Base-by-base conservation (phyloP, 495 filamentous ascomycete species). In the Annulohypoxylon moriforme region DNA sequence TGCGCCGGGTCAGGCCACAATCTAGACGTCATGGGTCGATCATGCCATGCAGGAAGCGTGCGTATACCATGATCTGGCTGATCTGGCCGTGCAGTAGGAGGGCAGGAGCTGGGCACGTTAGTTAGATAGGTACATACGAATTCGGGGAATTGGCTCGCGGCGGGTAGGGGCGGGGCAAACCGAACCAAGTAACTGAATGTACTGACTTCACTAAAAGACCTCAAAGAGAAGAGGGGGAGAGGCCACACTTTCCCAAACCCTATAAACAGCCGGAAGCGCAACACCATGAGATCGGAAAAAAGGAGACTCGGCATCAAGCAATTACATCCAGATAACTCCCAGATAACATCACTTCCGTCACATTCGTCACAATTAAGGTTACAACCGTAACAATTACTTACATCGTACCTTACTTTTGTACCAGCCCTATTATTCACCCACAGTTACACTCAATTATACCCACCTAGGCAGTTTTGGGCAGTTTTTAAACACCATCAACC, bases 21-120 rank as follows among this genome's bases (percentile, higher is more conserved):
- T 60, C 44, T 72, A 59, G 61, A 73, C 71, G 71, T 73, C 71
- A 73, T 73, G 71, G 66, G 71, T 49, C 25, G 61, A 73, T 73
- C 71, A 69, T 73, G 66, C 66, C 71, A 73, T 67, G 66, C 70
- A 68, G 50, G 50, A 49, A 55, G 50, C 55, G 55, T 40, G 55
- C 55, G 55, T 40, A 58, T 25, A 27, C 55, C 34, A 40, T 44
- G 40, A 44, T 44, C 40, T 44, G 40, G 40, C 40, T 44, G 40
- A 44, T 44, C 34, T 38, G 22, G 33, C 20, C 22, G 53, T 25
- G 46, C 20, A 14, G 22, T 24, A 24, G 46, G 24, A 52, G 24
- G 47, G 47, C 47, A 52, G 47, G 47, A 52, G 24, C 47, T 29
- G 47, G 24, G 13, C 22, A 52, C 47, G 2, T 52, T 34, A 61